Conservation (phyloP, 805 yeast species). For the Kregervanrija fluxuum region DNA sequence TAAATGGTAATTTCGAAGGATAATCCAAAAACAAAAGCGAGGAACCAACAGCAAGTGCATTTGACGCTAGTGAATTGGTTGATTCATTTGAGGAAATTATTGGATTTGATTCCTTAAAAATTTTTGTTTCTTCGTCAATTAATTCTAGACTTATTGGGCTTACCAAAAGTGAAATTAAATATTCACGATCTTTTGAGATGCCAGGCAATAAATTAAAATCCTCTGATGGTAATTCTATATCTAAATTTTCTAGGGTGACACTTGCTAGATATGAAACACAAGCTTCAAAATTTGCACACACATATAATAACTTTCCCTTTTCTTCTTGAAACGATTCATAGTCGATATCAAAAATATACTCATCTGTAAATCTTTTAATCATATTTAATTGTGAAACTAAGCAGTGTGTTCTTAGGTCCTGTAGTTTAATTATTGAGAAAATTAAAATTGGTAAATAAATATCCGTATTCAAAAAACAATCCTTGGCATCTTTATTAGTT, state of each 20-base stretch:
- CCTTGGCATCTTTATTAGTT: conserved; percentile 6
- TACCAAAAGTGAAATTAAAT: conserved; percentile 9
- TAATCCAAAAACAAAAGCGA: conserved; percentile 6
- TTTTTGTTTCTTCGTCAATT: conserved; percentile 20
- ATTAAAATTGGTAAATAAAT: conserved; percentile 28
- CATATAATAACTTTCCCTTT: conserved; percentile 27
- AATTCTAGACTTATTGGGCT: conserved; percentile 20
- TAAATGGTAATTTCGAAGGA: conserved; percentile 7
- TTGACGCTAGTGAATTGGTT: conserved; percentile 7
- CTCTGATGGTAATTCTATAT: conserved; percentile 14
- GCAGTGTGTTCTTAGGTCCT: conserved; percentile 22
- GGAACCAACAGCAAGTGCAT: conserved; percentile 6
- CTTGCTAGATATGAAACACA: conserved; percentile 27
- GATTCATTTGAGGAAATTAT: background rate
- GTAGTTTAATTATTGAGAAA: conserved; percentile 25
- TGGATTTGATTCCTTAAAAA: conserved; percentile 11
- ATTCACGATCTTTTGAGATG: background rate
- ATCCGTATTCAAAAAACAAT: conserved; percentile 25
- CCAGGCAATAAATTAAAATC: conserved; percentile 6
- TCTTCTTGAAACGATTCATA: conserved; percentile 21
- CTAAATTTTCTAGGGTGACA: conserved; percentile 26
- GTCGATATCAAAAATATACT: conserved; percentile 16
- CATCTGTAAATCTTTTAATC: conserved; percentile 28
- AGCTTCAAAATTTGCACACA: conserved; percentile 31
- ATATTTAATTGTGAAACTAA: conserved; percentile 26